Evolutionary conservation across 768 basidiomycete species (phyloP).

Genomic region (Tulasnella sp.): DNA sequence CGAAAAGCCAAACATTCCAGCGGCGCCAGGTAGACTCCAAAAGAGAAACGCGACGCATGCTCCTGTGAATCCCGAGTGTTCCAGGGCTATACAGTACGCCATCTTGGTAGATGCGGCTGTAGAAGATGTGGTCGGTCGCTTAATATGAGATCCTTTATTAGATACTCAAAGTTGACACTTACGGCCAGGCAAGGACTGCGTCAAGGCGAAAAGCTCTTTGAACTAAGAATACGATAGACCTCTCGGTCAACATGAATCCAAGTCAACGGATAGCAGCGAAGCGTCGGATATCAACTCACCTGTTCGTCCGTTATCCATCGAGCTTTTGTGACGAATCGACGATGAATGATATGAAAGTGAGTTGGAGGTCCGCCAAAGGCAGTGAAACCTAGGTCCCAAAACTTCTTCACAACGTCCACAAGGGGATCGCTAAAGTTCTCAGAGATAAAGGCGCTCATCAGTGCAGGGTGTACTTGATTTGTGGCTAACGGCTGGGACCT

Average conservation of each 20-base stretch:
- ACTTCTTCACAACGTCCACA: slow-evolving; percentile 5
- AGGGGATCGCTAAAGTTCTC: too few species aligned
- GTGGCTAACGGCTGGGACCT: too few species aligned
- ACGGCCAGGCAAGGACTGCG: slow-evolving; percentile 51
- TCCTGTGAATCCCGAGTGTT: slow-evolving; percentile 21
- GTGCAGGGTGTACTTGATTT: too few species aligned
- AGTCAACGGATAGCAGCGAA: too few species aligned
- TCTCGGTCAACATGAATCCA: too few species aligned
- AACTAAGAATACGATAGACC: background rate
- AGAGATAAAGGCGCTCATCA: too few species aligned
- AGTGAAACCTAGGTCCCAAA: slow-evolving; percentile 50
- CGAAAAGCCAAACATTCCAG: slow-evolving; percentile 54
- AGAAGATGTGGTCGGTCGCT: too few species aligned
- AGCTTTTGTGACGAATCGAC: slow-evolving; percentile 43
- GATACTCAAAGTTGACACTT: slow-evolving; percentile 6
- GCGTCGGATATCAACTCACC: background rate
- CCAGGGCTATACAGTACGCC: slow-evolving; percentile 17
- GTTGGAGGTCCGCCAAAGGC: slow-evolving; percentile 57
- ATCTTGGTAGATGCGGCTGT: background rate
- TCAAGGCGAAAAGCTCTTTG: slow-evolving; percentile 27
- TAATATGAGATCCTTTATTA: slow-evolving; percentile 8
- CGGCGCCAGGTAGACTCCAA: slow-evolving; percentile 49
- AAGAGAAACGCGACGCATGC: slow-evolving; percentile 30
- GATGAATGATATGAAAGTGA: slow-evolving; percentile 54
- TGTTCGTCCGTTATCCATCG: slow-evolving; percentile 42